Base-by-base conservation (phyloP, 805 yeast genomes). In the Saccharomycopsis synnaedendra region DNA sequence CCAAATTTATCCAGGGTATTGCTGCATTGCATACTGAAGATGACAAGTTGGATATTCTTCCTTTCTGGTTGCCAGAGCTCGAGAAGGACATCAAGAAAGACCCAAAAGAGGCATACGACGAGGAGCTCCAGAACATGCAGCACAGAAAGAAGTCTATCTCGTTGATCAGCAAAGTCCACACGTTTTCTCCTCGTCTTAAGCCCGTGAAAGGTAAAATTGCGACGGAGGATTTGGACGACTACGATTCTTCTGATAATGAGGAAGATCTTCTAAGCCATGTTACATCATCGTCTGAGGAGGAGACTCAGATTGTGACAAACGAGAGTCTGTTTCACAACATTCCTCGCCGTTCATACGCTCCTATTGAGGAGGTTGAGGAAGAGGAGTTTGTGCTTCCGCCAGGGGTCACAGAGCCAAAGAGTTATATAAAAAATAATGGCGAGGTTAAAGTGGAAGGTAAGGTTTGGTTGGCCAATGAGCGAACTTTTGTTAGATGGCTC, bases 401-500 rank as follows among this genome's bases (percentile, higher is more conserved):
- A 2, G 97, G 97, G 10, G 97, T 90, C 27, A 70, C 71, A 41
- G 85, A 82, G 60, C 98, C 98, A 47, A 77, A 74, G 30, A 69
- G 72, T 33, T 76, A 85, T 65, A 72, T 90, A 57, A 85, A 89
- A 60, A 88, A 88, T 62, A 81, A 89, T 31, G 96, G 96, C 5
- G 93, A 96, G 1, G 77, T 88, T 48, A 88, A 85, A 65, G 89
- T 93, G 50, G 98, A 93, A 68, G 94, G 97, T 32, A 93, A 93
- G 61, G 98, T 93, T 9, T 93, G 97, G 97, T 72, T 93, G 54
- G 98, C 98, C 32, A 93, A 93, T 61, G 98, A 93, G 68, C 82
- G 98, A 64, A 93, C 98, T 3, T 90, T 89, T 68, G 82, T 86
- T 70, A 77, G 94, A 64, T 93, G 98, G 98, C 71, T 93, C 55